phyloP scores from a whole-genome alignment of 805 yeast species.

The Saturnispora silvae region DNA sequence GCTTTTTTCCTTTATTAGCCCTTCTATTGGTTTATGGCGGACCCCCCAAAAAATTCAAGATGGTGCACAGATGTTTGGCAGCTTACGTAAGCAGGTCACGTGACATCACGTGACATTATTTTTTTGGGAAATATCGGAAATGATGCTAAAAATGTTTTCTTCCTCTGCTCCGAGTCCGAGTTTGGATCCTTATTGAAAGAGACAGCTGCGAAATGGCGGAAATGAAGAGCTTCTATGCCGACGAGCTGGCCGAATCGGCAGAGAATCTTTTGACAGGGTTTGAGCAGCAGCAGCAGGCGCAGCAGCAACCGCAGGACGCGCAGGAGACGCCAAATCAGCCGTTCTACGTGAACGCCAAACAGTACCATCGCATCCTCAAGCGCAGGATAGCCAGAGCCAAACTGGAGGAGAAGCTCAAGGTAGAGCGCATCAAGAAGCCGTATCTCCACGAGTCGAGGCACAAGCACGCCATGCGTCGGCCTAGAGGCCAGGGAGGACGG shows the following conservation, averaged over 20 bases:
- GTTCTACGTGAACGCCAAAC: constrained; percentile 95
- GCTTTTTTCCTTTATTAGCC: no score
- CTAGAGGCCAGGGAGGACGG: constrained; percentile 98
- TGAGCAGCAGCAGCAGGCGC: constrained; percentile 4
- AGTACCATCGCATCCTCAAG: constrained; percentile 87
- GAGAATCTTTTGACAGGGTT: not conserved
- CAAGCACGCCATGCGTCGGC: constrained; percentile 98
- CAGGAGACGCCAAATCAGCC: constrained; percentile 58
- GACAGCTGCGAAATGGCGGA: not conserved
- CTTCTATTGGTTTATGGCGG: not conserved
- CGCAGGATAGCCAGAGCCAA: constrained; percentile 90
- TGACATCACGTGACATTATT: not conserved
- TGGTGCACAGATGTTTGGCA: constrained; percentile 2
- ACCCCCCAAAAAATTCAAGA: not conserved
- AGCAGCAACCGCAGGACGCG: not conserved
- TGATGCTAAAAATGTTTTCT: not conserved
- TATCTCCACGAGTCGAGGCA: constrained; percentile 95
- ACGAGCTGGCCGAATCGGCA: not conserved
- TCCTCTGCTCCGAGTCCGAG: no score
- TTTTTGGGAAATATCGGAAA: not conserved
- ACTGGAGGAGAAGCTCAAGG: constrained; percentile 78
- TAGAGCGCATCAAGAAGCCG: constrained; percentile 84
- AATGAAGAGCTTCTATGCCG: constrained; percentile 2
- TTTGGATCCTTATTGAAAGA: no score
- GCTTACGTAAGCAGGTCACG: not conserved